Conservation (phyloP, 768 basidiomycete genomes). For the Tricholoma furcatifolium region DNA sequence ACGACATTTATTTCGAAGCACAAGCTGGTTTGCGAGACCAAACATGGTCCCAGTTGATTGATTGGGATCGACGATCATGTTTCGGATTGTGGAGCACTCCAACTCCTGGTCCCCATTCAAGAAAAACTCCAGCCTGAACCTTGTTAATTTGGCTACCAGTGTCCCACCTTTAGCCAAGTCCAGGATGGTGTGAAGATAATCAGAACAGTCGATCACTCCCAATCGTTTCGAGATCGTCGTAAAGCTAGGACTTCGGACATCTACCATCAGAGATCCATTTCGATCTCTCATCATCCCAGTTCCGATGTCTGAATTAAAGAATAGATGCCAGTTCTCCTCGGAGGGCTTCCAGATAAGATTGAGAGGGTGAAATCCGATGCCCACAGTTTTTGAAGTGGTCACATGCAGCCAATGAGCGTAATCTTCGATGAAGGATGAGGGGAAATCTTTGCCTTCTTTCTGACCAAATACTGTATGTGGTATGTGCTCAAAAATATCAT, state of each 20-base stretch:
- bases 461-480: slow-evolving; percentile 23
- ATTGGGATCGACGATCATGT: slow-evolving; percentile 38
- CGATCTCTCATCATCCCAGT: slow-evolving; percentile 13
- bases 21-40: slow-evolving; percentile 40
- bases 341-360: slow-evolving; percentile 25
- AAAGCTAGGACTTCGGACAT: slow-evolving; percentile 24
- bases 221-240: slow-evolving; percentile 20
- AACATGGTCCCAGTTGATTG: slow-evolving; percentile 45
- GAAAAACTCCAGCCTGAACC: slow-evolving; percentile 40
- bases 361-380: slow-evolving; percentile 32
- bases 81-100: slow-evolving; percentile 38
- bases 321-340: slow-evolving; percentile 28
- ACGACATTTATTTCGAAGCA: slow-evolving; percentile 27
- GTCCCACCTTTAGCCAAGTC: not conserved
- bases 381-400: slow-evolving; percentile 4
- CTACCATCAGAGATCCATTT: slow-evolving; percentile 18
- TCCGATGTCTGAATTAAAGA: slow-evolving; percentile 10
- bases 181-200: slow-evolving; percentile 15
- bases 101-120: slow-evolving; percentile 29
- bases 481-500: slow-evolving; percentile 30
- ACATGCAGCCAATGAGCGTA: slow-evolving; percentile 34
- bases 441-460: slow-evolving; percentile 23
- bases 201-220: slow-evolving; percentile 17
- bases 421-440: slow-evolving; percentile 24
- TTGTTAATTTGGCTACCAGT: slow-evolving; percentile 35